Base-by-base conservation (phyloP, 257 asterid species). In the Solanum dulcamara region DNA sequence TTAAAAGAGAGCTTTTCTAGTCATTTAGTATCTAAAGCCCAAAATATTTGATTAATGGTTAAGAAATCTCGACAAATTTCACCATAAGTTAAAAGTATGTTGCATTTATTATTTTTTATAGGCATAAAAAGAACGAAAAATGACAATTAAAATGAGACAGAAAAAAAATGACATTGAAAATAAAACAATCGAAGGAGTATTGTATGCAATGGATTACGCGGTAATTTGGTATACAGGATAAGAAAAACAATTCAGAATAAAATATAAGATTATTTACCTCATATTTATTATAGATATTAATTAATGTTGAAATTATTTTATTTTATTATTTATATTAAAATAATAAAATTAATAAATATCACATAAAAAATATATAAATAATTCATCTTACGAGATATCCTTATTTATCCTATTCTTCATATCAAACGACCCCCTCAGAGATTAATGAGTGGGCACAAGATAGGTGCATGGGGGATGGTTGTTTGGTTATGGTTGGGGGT, bases 371-470 rank as follows among this genome's bases (percentile, higher is more conserved):
- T 1, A 8, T 8, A 8, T 3, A 22, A 55, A 55, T 55, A 22
- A 1, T 3, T 55, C 3, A 20, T 2, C 1, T 8, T 10, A 55
- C 11, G 1, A 7, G 1, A 55, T 55, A 55, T 55, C 22, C 14
- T 20, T 55, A 8, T 55, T 20, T 22, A 53, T 55, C 13, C 0
- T 22, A 22, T 22, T 9, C 3, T 7, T 1, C 7, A 1, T 11
- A 2, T 11, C 12, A 57, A 10, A 57, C 66, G 3, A 4, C 10
- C 0, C 0, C 67, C 17, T 13, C 0, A 4, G 38, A 30, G 22
- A 66, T 68, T 68, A 68, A 75, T 44, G 60, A 75, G 37, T 44
- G 40, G 40, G 17, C 60, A 75, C 60, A 44, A 48, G 26, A 26
- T 46, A 26, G 83, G 83, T 77, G 26, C 83, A 46, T 28, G 62